These are phyloP conservation scores for Sesbania bispinosa DNA, from an alignment of 306 rosid species.

Conservation along the genomic window DNA sequence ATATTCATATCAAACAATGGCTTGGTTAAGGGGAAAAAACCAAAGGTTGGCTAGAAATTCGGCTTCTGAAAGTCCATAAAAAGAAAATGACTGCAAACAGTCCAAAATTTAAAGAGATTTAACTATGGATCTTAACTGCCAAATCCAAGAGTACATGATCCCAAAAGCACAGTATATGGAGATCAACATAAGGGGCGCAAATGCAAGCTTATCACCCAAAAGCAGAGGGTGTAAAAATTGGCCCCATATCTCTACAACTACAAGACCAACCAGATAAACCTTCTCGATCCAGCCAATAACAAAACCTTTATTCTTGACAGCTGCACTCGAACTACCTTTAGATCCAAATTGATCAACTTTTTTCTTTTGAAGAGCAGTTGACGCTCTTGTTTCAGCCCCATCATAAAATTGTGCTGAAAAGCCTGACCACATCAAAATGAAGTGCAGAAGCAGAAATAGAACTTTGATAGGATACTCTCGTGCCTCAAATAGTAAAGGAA, in stretches of 20 bases:
- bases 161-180: conserved; percentile 75
- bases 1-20: neutral
- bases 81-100: neutral
- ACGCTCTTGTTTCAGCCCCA: conserved; percentile 28
- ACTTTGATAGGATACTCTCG: conserved; percentile 86
- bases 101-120: conserved; percentile 24
- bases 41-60: neutral
- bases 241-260: conserved; percentile 73
- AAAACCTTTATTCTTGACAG: conserved; percentile 33
- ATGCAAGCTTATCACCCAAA: conserved; percentile 68
- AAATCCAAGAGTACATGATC: conserved; percentile 76
- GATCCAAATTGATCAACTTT: conserved; percentile 17
- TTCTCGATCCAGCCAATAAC: conserved; percentile 46
- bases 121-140: conserved; percentile 68
- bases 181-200: conserved; percentile 72
- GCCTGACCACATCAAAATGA: conserved; percentile 67
- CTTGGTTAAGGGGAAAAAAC: neutral
- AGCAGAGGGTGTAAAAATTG: conserved; percentile 75
- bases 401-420: conserved; percentile 59
- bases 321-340: conserved; percentile 1
- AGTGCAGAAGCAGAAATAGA: conserved; percentile 60
- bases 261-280: conserved; percentile 61
- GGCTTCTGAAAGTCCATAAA: neutral
- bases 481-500: conserved; percentile 76
- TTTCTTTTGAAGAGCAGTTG: conserved; percentile 17